Evolutionary conservation across 768 basidiomycete genomes (phyloP).

Genomic region (Rhodotorula babjevae): DNA sequence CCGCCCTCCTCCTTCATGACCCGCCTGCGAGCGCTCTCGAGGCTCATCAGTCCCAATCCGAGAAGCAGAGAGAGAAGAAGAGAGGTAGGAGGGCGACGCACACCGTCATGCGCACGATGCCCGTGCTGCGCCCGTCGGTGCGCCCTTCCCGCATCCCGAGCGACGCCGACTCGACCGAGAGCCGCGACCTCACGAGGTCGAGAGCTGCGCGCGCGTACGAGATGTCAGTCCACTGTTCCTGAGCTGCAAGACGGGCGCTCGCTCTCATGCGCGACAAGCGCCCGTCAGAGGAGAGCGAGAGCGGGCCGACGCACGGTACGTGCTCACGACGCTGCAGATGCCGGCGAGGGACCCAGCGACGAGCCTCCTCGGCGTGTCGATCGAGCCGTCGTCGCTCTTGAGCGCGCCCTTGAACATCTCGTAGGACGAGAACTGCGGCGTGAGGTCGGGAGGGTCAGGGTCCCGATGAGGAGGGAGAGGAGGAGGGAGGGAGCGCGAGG

Average conservation of each 20-base stretch:
- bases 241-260: too few relatives aligned
- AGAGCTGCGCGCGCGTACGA: conserved; percentile 56
- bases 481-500: too few relatives aligned
- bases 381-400: conserved; percentile 57
- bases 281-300: neutral
- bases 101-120: conserved; percentile 79
- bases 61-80: neutral
- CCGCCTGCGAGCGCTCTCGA: neutral
- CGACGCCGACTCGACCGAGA: conserved; percentile 66
- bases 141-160: conserved; percentile 22
- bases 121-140: conserved; percentile 39
- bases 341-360: conserved; percentile 85
- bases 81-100: conserved; percentile 48
- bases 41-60: neutral
- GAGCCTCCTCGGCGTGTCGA: conserved; percentile 84
- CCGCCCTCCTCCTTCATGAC: conserved; percentile 92
- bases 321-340: conserved; percentile 68
- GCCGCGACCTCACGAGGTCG: conserved; percentile 83
- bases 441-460: neutral
- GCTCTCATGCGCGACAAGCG: neutral
- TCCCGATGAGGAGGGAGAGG: too few relatives aligned
- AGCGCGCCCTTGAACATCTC: conserved; percentile 57
- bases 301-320: conserved; percentile 25
- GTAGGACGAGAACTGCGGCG: conserved; percentile 34
- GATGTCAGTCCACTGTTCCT: fast-evolving